Evolutionary conservation across 352 stramenopile species (phyloP).

Genomic region (Elongisporangium senticosum): DNA sequence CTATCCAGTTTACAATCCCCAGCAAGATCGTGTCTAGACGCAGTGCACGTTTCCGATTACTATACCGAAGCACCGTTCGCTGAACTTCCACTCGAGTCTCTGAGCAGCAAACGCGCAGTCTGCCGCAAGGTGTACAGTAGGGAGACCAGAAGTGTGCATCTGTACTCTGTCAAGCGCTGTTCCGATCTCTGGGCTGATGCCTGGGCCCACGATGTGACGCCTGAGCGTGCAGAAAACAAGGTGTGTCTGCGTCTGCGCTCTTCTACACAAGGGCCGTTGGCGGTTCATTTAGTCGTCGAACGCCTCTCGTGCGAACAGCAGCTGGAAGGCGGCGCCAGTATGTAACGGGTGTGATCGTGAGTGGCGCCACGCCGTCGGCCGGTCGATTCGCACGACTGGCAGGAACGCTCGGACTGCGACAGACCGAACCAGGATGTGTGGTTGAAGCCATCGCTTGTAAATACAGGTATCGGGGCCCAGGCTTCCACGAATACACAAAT

Average conservation of each 20-base stretch:
- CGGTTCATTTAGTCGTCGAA: background rate
- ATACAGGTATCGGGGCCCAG: background rate
- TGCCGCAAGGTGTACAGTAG: background rate
- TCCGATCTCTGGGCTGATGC: background rate
- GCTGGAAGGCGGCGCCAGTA: background rate
- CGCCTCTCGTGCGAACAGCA: background rate
- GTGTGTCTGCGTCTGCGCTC: background rate
- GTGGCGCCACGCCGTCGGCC: background rate
- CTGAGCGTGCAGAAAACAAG: background rate
- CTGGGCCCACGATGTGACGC: background rate
- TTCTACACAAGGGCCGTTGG: background rate
- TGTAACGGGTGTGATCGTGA: background rate
- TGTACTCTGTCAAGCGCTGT: background rate
- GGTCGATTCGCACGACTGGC: background rate
- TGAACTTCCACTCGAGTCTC: background rate
- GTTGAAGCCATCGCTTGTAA: background rate
- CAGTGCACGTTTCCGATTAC: background rate
- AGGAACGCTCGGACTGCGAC: background rate
- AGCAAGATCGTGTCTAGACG: background rate
- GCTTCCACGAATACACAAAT: background rate
- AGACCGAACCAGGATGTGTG: background rate
- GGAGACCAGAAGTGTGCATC: background rate
- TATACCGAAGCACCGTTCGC: no score
- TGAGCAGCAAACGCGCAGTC: background rate
- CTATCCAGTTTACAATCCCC: background rate